A percentile compares a stretch with the other conserved stretches of the same genome.
phyloP scores from a whole-genome alignment of 2,329 filamentous ascomycete species.

The Pseudogymnoascus sp. region DNA sequence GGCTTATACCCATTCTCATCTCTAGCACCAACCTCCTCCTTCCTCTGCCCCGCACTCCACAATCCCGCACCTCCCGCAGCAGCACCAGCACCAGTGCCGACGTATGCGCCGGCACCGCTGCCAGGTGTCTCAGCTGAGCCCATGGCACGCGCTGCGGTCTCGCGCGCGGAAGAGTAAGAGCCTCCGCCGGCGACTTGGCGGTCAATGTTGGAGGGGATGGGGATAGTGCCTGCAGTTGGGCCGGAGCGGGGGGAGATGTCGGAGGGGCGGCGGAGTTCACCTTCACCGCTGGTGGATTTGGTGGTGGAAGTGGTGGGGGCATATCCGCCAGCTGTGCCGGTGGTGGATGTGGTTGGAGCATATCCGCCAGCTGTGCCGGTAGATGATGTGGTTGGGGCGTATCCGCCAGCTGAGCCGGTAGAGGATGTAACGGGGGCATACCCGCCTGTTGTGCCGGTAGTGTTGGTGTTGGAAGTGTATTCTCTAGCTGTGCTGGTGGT shows the following conservation, averaged over 20 bases:
- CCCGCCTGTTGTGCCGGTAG: constrained; percentile 8
- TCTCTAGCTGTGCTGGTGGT: too few relatives aligned
- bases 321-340: constrained; percentile 6
- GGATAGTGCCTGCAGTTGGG: constrained; percentile 11
- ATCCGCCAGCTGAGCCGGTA: constrained; percentile 12
- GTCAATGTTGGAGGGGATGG: constrained; percentile 20
- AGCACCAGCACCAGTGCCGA: neutral
- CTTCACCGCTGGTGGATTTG: constrained; percentile 11
- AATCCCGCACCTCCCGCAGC: neutral
- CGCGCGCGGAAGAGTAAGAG: neutral
- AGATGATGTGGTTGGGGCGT: constrained; percentile 19
- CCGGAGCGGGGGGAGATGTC: constrained; percentile 10
- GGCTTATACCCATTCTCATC: neutral
- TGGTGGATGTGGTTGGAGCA: constrained; percentile 18
- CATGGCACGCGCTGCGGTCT: neutral
- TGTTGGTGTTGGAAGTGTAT: neutral
- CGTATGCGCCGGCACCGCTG: neutral
- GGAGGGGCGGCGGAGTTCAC: neutral
- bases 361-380: constrained; percentile 16
- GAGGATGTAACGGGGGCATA: constrained; percentile 9
- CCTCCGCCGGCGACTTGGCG: constrained; percentile 17
- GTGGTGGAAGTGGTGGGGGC: constrained; percentile 12
- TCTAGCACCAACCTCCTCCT: neutral
- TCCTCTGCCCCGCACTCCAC: neutral
- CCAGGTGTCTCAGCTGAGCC: neutral